phyloP scores from a whole-genome alignment of 2,329 filamentous ascomycete genomes.

The Elsinoe arachidis region DNA sequence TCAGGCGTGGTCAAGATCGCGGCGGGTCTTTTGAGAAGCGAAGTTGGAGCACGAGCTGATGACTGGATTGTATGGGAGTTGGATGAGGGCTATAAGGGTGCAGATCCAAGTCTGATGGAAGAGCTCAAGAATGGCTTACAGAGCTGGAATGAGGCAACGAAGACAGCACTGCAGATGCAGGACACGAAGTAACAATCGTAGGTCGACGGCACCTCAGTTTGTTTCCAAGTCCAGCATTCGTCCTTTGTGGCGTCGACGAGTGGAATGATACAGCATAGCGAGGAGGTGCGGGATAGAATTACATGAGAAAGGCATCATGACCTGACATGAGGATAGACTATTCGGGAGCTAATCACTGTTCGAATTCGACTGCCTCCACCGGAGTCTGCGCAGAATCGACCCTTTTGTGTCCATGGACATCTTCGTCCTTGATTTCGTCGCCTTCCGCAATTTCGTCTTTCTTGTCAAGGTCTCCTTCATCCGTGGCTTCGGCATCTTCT shows the following conservation, averaged over 20 bases:
- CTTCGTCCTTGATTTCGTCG: not conserved
- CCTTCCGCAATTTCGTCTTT: no score
- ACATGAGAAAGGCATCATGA: not conserved
- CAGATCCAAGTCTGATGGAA: not conserved
- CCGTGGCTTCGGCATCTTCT: not conserved
- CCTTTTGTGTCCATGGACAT: not conserved
- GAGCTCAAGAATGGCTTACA: not conserved
- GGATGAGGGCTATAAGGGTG: not conserved
- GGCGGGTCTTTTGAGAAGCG: not conserved
- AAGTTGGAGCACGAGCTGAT: not conserved
- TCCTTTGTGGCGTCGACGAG: no score
- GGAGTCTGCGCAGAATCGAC: not conserved
- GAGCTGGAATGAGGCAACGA: not conserved
- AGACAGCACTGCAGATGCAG: no score
- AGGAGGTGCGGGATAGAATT: no score
- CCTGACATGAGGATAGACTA: not conserved
- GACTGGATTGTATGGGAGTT: not conserved
- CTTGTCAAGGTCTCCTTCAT: not conserved
- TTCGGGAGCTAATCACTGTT: not conserved
- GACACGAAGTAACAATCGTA: not conserved
- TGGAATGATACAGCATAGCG: no score
- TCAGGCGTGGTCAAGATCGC: not conserved
- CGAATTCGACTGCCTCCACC: not conserved
- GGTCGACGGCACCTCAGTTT: no score
- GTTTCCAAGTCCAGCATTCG: no score